Conservation (phyloP, 1,139 yeast genomes). For the Suhomyces terraborum region DNA sequence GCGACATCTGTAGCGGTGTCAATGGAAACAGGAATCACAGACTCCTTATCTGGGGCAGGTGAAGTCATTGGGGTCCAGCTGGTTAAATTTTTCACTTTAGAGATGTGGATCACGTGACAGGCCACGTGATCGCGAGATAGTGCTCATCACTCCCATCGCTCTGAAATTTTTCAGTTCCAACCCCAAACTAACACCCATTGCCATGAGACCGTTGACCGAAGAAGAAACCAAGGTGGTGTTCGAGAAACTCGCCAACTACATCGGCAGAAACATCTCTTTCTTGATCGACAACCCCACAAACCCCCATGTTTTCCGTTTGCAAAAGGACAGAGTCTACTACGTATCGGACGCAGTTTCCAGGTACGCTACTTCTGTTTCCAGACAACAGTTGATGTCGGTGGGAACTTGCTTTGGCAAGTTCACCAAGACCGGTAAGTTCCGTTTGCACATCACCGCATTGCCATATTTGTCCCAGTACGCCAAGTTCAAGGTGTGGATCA, state of each 20-base stretch:
- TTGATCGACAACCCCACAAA: constrained; percentile 85
- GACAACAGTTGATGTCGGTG: constrained; percentile 86
- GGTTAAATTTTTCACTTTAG: constrained; percentile 1
- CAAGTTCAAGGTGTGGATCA: constrained; percentile 93
- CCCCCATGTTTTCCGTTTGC: constrained; percentile 93
- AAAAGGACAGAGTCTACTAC: constrained; percentile 94
- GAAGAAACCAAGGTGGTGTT: constrained; percentile 96
- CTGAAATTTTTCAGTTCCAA: constrained; percentile 8
- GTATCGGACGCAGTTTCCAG: constrained; percentile 82
- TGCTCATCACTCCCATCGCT: constrained; percentile 1
- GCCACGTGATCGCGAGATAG: neutral
- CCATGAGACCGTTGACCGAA: constrained; percentile 93
- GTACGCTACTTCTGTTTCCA: constrained; percentile 85
- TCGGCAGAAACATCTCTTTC: constrained; percentile 90
- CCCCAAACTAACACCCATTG: neutral
- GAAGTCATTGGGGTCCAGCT: constrained; percentile 1
- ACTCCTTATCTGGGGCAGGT: constrained; percentile 2
- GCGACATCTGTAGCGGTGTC: neutral
- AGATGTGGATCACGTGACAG: constrained; percentile 3
- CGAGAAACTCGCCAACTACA: constrained; percentile 93
- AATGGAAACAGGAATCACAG: constrained; percentile 3
- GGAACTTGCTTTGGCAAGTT: constrained; percentile 95
- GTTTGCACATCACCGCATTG: constrained; percentile 90
- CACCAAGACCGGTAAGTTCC: constrained; percentile 95
- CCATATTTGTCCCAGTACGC: constrained; percentile 84